A percentile compares a stretch with the other conserved stretches of the same genome.
phyloP scores from a whole-genome alignment of 495 filamentous ascomycete species.

The Amniculicola lignicola region DNA sequence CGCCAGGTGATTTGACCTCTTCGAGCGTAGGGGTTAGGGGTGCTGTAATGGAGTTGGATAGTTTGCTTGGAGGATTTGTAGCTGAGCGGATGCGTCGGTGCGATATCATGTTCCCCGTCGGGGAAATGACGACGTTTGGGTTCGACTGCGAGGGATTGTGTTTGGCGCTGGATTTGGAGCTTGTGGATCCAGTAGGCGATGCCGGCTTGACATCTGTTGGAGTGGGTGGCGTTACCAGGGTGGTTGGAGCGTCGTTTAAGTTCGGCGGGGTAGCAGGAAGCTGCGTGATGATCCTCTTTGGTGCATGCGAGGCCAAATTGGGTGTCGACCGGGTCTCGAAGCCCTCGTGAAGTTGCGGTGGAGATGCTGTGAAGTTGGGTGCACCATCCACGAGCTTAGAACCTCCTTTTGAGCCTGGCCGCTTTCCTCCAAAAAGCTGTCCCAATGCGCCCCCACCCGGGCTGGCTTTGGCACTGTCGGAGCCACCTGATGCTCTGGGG shows the following conservation, averaged over 20 bases:
- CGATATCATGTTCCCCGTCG: conserved; percentile 73
- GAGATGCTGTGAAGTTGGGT: conserved; percentile 23
- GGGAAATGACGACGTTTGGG: conserved; percentile 44
- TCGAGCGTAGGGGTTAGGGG: conserved; percentile 70
- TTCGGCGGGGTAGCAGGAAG: conserved; percentile 41
- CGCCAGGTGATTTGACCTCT: conserved; percentile 53
- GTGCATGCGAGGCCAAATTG: conserved; percentile 10
- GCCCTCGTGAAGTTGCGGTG: conserved; percentile 21
- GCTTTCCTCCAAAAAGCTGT: conserved; percentile 27
- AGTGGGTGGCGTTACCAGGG: conserved; percentile 44
- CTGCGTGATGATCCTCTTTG: conserved; percentile 27
- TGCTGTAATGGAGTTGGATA: conserved; percentile 72
- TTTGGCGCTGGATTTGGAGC: conserved; percentile 29
- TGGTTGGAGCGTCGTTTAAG: conserved; percentile 39
- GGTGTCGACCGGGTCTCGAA: conserved; percentile 24
- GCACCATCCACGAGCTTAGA: conserved; percentile 17
- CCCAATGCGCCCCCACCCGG: conserved; percentile 25
- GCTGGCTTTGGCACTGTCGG: conserved; percentile 25
- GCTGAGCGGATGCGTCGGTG: conserved; percentile 66
- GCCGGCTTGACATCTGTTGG: conserved; percentile 38
- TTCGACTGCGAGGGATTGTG: conserved; percentile 36
- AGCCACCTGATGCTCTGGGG: conserved; percentile 16
- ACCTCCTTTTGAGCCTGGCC: conserved; percentile 14
- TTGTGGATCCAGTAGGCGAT: conserved; percentile 33
- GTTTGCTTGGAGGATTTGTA: conserved; percentile 75